These are phyloP conservation scores for Boletus sp. DNA, from an alignment of 1,284 basidiomycete species.

Conservation along the genomic window DNA sequence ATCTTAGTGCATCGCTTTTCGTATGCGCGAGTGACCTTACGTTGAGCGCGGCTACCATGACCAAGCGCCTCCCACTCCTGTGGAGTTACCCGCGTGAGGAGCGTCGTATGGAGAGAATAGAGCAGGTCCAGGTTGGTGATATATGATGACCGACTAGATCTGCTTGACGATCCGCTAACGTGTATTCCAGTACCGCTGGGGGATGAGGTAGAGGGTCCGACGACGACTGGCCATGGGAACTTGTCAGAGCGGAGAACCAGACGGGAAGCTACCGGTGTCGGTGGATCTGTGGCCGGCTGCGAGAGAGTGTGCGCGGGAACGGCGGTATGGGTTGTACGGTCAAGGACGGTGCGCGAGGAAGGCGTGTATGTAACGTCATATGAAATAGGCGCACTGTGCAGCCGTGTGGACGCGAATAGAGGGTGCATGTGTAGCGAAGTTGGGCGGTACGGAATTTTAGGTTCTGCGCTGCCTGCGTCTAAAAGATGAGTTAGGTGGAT, in stretches of 20 bases:
- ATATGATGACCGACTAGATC: conserved; percentile 31
- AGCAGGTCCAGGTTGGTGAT: conserved; percentile 66
- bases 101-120: conserved; percentile 55
- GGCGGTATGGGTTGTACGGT: conserved; percentile 51
- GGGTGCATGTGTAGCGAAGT: conserved; percentile 59
- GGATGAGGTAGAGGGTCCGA: conserved; percentile 35
- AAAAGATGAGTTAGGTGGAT: conserved; percentile 1
- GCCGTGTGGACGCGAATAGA: conserved; percentile 52
- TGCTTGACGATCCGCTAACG: conserved; percentile 34
- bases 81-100: conserved; percentile 55
- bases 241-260: conserved; percentile 57
- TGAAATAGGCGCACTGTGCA: conserved; percentile 56
- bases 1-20: conserved; percentile 57
- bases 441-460: conserved; percentile 27
- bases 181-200: conserved; percentile 27
- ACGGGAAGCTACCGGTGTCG: conserved; percentile 41
- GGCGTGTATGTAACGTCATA: conserved; percentile 62
- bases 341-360: conserved; percentile 55
- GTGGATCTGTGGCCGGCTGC: conserved; percentile 65
- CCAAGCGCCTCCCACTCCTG: conserved; percentile 65
- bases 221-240: conserved; percentile 61
- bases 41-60: conserved; percentile 49
- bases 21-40: conserved; percentile 59
- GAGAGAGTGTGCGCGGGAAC: conserved; percentile 58
- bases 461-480: conserved; percentile 28